phyloP scores from a whole-genome alignment of 768 basidiomycete species.

The Suillus ampliporus region DNA sequence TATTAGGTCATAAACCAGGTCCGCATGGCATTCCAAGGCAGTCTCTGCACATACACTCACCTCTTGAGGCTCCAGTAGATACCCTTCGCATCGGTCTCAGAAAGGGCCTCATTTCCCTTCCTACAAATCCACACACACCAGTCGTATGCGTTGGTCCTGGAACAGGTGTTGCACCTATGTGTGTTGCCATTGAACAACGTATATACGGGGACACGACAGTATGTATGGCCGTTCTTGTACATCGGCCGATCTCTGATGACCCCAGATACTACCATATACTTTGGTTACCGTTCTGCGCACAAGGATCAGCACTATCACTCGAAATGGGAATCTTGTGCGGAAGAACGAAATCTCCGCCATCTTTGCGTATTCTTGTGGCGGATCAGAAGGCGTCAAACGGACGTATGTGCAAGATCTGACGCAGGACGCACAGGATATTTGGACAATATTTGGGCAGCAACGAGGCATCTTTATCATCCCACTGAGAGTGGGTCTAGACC shows the following conservation, averaged over 20 bases:
- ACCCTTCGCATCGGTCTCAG: conserved; percentile 67
- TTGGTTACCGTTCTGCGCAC: too few relatives aligned
- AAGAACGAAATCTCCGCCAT: too few relatives aligned
- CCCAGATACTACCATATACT: conserved; percentile 83
- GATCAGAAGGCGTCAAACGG: too few relatives aligned
- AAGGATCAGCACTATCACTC: too few relatives aligned
- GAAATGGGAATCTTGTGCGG: too few relatives aligned
- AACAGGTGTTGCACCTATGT: conserved; percentile 94
- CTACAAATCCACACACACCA: conserved; percentile 54
- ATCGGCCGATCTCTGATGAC: too few relatives aligned
- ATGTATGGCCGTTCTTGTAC: too few relatives aligned
- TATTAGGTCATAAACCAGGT: conserved; percentile 70
- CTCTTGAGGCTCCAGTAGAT: conserved; percentile 53
- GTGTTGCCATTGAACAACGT: conserved; percentile 84
- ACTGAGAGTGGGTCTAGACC: conserved; percentile 66
- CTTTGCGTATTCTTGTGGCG: too few relatives aligned
- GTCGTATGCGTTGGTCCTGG: conserved; percentile 93
- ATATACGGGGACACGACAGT: conserved; percentile 58
- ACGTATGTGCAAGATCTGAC: conserved; percentile 88
- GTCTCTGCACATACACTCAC: neutral
- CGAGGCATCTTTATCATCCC: conserved; percentile 82
- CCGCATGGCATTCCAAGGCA: conserved; percentile 18
- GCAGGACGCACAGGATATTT: conserved; percentile 68
- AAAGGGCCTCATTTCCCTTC: conserved; percentile 67
- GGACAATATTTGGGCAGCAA: conserved; percentile 61